A percentile compares a stretch with the other conserved stretches of the same genome.
Evolutionary conservation across 176 grass and related monocot species (phyloP).

Genomic region (Oryza coarctata): DNA sequence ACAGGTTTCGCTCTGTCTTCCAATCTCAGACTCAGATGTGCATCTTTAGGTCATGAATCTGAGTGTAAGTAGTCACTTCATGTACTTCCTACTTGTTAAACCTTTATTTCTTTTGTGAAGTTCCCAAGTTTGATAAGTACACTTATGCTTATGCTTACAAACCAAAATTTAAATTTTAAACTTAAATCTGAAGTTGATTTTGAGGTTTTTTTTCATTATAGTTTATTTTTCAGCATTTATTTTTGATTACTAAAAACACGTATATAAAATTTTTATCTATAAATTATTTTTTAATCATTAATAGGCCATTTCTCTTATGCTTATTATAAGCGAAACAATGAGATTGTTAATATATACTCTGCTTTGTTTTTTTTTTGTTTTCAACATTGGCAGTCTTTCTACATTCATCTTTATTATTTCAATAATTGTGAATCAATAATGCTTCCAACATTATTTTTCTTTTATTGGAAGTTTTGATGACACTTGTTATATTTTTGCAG

Average conservation of each 20-base stretch:
- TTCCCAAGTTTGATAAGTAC: neutral
- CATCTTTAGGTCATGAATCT: constrained; percentile 9
- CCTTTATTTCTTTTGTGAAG: constrained; percentile 10
- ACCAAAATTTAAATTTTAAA: too few relatives aligned
- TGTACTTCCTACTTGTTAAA: neutral
- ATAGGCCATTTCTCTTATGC: too few relatives aligned
- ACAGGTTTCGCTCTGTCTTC: neutral
- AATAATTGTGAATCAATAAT: neutral
- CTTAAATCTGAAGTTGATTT: too few relatives aligned
- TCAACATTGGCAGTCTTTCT: neutral
- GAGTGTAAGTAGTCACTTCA: constrained; percentile 14
- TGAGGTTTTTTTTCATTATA: too few relatives aligned
- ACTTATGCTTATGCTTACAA: too few relatives aligned
- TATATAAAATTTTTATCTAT: too few relatives aligned
- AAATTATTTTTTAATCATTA: too few relatives aligned
- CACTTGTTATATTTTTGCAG: neutral
- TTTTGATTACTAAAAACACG: too few relatives aligned
- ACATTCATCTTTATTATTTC: neutral
- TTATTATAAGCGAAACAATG: too few relatives aligned
- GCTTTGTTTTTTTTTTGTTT: neutral
- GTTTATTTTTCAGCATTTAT: too few relatives aligned
- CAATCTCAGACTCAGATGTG: neutral
- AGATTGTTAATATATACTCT: neutral
- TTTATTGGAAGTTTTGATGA: neutral
- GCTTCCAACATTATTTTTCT: neutral